These are phyloP conservation scores for Stereum hirsutum DNA, from an alignment of 1,284 basidiomycete genomes.

Conservation along the genomic window DNA sequence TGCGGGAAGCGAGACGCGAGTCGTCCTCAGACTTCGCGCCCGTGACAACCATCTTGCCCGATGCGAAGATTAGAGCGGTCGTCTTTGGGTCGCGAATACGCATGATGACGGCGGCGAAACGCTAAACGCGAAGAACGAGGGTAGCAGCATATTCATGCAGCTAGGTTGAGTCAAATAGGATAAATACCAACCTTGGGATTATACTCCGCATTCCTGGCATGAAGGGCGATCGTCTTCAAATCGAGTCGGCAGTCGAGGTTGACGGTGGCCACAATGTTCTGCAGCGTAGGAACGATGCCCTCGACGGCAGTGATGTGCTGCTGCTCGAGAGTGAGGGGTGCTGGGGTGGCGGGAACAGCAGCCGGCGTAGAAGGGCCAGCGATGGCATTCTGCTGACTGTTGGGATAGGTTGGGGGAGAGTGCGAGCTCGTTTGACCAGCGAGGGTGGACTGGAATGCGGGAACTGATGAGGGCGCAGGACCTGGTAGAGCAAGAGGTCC, in stretches of 20 bases:
- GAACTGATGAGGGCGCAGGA: slow-evolving; percentile 22
- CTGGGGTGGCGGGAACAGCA: slow-evolving; percentile 48
- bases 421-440: slow-evolving; percentile 15
- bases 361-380: slow-evolving; percentile 46
- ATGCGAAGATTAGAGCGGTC: slow-evolving; percentile 98
- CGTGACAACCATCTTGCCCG: slow-evolving; percentile 99
- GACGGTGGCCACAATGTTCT: slow-evolving; percentile 99
- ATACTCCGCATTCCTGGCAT: slow-evolving; percentile 98
- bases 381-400: slow-evolving; percentile 21
- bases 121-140: slow-evolving; percentile 65
- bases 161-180: slow-evolving; percentile 21
- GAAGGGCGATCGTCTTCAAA: slow-evolving; percentile 96
- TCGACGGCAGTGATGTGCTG: slow-evolving; percentile 91
- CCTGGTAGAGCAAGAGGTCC: slow-evolving; percentile 33
- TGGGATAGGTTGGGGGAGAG: slow-evolving; percentile 14
- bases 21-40: slow-evolving; percentile 99
- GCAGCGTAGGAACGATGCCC: slow-evolving; percentile 90
- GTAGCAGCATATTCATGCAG: slow-evolving; percentile 40
- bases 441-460: slow-evolving; percentile 15
- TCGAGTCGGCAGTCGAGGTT: slow-evolving; percentile 97
- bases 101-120: slow-evolving; percentile 99
- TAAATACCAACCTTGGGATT: slow-evolving; percentile 92
- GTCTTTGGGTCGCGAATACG: slow-evolving; percentile 99
- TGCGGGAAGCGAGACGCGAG: slow-evolving; percentile 92
- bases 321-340: slow-evolving; percentile 72